These are phyloP conservation scores for Xerocomus minutiporus DNA, from an alignment of 1,284 basidiomycete genomes.

Conservation along the genomic window DNA sequence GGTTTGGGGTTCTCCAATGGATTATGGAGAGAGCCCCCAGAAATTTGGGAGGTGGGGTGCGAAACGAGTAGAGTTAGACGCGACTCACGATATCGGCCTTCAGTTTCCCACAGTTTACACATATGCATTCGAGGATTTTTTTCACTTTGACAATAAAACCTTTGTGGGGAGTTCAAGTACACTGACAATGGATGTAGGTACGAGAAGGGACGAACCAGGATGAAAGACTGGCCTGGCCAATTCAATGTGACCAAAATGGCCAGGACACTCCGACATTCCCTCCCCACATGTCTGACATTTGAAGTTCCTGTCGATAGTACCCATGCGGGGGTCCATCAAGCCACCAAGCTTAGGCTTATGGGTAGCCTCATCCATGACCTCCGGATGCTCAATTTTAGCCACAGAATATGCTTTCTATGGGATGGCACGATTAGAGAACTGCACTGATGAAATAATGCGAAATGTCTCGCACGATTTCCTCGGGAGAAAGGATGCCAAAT, in stretches of 20 bases:
- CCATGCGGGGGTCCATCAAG: constrained; percentile 97
- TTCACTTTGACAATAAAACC: constrained; percentile 99
- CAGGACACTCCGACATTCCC: constrained; percentile 97
- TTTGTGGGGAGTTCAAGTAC: constrained; percentile 27
- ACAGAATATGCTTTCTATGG: constrained; percentile 94
- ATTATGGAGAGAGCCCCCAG: constrained; percentile 88
- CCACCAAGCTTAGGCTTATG: constrained; percentile 88
- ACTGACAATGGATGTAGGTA: not conserved
- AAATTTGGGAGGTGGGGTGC: constrained; percentile 88
- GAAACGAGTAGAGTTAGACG: constrained; percentile 78
- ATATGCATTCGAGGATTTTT: constrained; percentile 98
- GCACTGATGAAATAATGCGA: constrained; percentile 9
- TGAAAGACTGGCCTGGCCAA: constrained; percentile 95
- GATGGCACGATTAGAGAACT: constrained; percentile 17
- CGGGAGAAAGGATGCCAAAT: constrained; percentile 99
- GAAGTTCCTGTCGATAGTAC: constrained; percentile 98
- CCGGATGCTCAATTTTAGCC: constrained; percentile 96
- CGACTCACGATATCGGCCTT: constrained; percentile 94
- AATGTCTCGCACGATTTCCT: constrained; percentile 86
- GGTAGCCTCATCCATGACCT: constrained; percentile 94
- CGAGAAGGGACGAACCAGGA: constrained; percentile 61
- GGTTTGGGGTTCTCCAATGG: constrained; percentile 86
- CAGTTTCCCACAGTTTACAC: constrained; percentile 96
- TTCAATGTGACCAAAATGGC: constrained; percentile 99
- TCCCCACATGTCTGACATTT: constrained; percentile 99